Conservation (phyloP, 352 stramenopile genomes). For the Pilasporangium apinafurcum region DNA sequence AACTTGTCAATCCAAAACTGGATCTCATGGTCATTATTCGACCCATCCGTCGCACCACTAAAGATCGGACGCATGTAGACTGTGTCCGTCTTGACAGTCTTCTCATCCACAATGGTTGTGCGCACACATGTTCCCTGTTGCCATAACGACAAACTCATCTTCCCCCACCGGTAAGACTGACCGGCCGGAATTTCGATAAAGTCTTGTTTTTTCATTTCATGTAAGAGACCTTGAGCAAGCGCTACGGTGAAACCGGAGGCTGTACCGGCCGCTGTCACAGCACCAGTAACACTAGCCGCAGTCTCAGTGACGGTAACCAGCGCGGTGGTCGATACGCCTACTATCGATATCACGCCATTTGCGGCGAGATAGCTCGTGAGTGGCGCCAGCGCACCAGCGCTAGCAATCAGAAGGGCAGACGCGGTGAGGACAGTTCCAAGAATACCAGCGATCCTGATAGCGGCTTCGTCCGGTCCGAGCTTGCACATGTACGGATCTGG, state of each 20-base stretch:
- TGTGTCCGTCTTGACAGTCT: conserved; percentile 25
- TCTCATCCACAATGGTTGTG: conserved; percentile 29
- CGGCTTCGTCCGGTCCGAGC: conserved; percentile 28
- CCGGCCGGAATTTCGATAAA: conserved; percentile 25
- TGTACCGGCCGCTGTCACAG: conserved; percentile 9
- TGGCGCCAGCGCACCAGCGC: conserved; percentile 16
- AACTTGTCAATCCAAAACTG: conserved; percentile 46
- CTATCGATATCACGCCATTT: conserved; percentile 20
- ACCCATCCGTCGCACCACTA: conserved; percentile 27
- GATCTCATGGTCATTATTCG: conserved; percentile 36
- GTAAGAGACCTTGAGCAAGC: conserved; percentile 22
- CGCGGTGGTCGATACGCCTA: conserved; percentile 20
- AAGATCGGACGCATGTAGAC: conserved; percentile 55
- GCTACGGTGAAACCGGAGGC: conserved; percentile 24
- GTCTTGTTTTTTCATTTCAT: conserved; percentile 21
- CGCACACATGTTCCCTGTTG: conserved; percentile 36
- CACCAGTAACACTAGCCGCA: too few species aligned
- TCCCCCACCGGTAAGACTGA: conserved; percentile 20
- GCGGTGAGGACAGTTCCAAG: conserved; percentile 17
- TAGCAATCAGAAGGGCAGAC: conserved; percentile 14
- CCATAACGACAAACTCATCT: too few species aligned
- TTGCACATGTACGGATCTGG: conserved; percentile 27
- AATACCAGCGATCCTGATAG: conserved; percentile 26
- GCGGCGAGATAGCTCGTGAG: conserved; percentile 16
- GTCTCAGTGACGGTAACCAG: conserved; percentile 9